Evolutionary conservation across 768 basidiomycete species (phyloP), one percentile per base, ranked within the genome.

Genomic region (Amanita phalloides): DNA sequence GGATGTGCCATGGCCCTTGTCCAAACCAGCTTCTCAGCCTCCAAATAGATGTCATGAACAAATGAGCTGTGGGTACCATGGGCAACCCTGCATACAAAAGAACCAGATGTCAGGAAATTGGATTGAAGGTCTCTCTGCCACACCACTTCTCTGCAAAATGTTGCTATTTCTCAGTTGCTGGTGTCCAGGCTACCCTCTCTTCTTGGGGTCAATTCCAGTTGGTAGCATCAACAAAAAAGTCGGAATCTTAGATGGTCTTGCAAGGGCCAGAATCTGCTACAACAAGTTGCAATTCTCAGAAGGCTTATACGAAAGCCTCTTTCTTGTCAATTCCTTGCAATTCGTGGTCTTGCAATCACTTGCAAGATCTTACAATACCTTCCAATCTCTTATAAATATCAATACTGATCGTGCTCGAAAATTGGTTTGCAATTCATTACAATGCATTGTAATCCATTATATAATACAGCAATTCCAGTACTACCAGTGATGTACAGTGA

Each of bases 181-280:
- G n/a, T n/a, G n/a, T n/a, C n/a, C n/a, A n/a, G n/a, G n/a, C n/a
- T n/a, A n/a, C n/a, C n/a, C n/a, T n/a, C n/a, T n/a, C n/a, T n/a
- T n/a, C n/a, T n/a, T n/a, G n/a, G n/a, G n/a, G n/a, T n/a, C n/a
- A n/a, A n/a, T n/a, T n/a, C n/a, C n/a, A n/a, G n/a, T n/a, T n/a
- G n/a, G n/a, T n/a, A n/a, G n/a, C 45, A 46, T 46, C 45, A 46
- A 46, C 45, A 46, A 32, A 46, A 10, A 33, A 32, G 45, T 32
- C n/a, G 26, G 32, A 46, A 33, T 46, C 26, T 46, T 46, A 9
- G 45, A 46, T 46, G n/a, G 6, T 5, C 4, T 46, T 46, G 45
- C 45, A 46, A 46, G 5, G 45, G 45, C 45, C 10, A 13, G 7
- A 46, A 46, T 46, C 9, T 20, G 0, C 9, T 44, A 11, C 23